Evolutionary conservation across 2,329 filamentous ascomycete species (phyloP).

Genomic region (Arthrobotrys conoides): DNA sequence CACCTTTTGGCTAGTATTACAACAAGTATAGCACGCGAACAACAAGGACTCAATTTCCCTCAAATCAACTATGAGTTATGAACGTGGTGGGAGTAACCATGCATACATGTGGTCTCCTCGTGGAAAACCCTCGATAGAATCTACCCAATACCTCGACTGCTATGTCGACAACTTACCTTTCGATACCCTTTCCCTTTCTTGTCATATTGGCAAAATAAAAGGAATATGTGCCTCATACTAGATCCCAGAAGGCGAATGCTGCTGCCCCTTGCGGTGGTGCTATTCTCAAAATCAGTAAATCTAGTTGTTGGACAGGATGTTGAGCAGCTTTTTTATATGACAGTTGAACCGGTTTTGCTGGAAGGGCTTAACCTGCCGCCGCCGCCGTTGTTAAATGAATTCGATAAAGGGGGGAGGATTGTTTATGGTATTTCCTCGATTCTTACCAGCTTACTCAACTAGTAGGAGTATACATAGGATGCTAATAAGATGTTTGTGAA

Average conservation of each 20-base stretch:
- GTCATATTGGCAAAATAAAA: not conserved
- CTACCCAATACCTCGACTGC: not conserved
- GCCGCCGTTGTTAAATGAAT: slow-evolving; percentile 6
- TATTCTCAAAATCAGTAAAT: not conserved
- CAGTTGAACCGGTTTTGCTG: not conserved
- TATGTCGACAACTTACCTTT: not conserved
- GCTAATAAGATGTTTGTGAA: not conserved
- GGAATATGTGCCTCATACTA: slow-evolving; percentile 25
- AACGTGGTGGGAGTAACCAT: not conserved
- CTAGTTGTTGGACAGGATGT: slow-evolving; percentile 10
- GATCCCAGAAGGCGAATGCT: slow-evolving; percentile 14
- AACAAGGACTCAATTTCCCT: slow-evolving; percentile 17
- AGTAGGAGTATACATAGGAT: not conserved
- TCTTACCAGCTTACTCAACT: no score
- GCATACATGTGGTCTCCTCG: not conserved
- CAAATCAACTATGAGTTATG: not conserved
- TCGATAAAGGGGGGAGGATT: not conserved
- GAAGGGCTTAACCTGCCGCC: not conserved
- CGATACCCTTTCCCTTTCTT: not conserved
- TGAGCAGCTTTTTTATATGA: slow-evolving; percentile 26
- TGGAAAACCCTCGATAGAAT: not conserved
- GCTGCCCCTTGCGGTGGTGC: not conserved
- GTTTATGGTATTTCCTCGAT: slow-evolving; percentile 33
- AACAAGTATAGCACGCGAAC: not conserved
- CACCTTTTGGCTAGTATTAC: not conserved